Base-by-base conservation (phyloP, 2,329 filamentous ascomycete genomes). In the Trichocomaceae sp. region DNA sequence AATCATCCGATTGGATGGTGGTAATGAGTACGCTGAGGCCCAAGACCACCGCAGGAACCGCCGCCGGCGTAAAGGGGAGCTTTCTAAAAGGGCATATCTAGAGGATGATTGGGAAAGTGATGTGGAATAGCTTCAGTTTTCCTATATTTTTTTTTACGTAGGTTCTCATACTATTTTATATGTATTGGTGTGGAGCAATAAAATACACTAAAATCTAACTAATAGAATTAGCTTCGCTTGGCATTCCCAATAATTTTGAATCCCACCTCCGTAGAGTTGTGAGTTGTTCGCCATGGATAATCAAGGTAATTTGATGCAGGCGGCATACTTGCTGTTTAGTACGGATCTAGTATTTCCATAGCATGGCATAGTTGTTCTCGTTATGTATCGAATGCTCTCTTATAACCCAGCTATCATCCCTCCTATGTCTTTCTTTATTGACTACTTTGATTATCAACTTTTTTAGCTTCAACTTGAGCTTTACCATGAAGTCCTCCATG, bases 21-120 rank as follows among this genome's bases (percentile, higher is more conserved):
- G 55, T 1, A 57, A 57, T 51, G 46, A 55, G 31, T 57, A 57
- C 50, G 35, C 54, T 22, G 50, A 57, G 39, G 55, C 49, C 2
- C 23, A 48, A 23, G 47, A 20, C 3, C 3, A 42, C 19, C n/a
- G 9, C 12, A 42, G n/a, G 39, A 15, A 42, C 5, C 39, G 39
- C 39, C 19, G 39, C 39, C 39, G 13, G 3, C 39, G 19, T 12
- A 42, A 42, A 42, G 39, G n/a, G 23, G 23, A 4, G 23, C 23
- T 26, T 3, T 26, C 23, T 3, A 7, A 4, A 4, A 26, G 23
- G 7, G 39, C 39, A 8, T 42, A 42, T 42, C 39, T 42, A 42
- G 39, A n/a, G n/a, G 7, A n/a, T 42, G 39, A 42, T 8, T 42
- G 39, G 39, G 39, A 42, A 17, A 7, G 19, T n/a, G 12, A 7